A percentile compares a stretch with the other conserved stretches of the same genome.
Conservation (phyloP, 129 eudicot genomes). For the Helianthus annuus region HanXRQr2.0-SUNRISE NC_035442.2:12287613-12288112, state of each 20-base stretch:
- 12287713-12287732: constrained; percentile 56
- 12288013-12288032: constrained; percentile 58
- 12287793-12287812: constrained; percentile 41
- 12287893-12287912: constrained; percentile 58
- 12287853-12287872: constrained; percentile 39
- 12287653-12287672: constrained; percentile 56
- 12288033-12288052: constrained; percentile 44
- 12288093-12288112: constrained; percentile 33
- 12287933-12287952: constrained; percentile 62
- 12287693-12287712: constrained; percentile 58
- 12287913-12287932: constrained; percentile 44
- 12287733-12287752: constrained; percentile 59
- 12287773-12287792: constrained; percentile 49
- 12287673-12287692: constrained; percentile 64
- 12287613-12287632: constrained; percentile 56
- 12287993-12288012: constrained; percentile 51
- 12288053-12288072: constrained; percentile 43
- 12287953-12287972: constrained; percentile 63
- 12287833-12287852: constrained; percentile 19
- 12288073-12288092: constrained; percentile 41
- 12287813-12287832: constrained; percentile 30
- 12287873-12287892: constrained; percentile 47
- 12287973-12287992: constrained; percentile 53
- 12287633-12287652: constrained; percentile 46
- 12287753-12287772: constrained; percentile 55